Percentiles rank a stretch among this genome's conserved stretches.
phyloP scores from a whole-genome alignment of 2,329 filamentous ascomycete genomes.

The Pestalotiopsis sp. region DNA sequence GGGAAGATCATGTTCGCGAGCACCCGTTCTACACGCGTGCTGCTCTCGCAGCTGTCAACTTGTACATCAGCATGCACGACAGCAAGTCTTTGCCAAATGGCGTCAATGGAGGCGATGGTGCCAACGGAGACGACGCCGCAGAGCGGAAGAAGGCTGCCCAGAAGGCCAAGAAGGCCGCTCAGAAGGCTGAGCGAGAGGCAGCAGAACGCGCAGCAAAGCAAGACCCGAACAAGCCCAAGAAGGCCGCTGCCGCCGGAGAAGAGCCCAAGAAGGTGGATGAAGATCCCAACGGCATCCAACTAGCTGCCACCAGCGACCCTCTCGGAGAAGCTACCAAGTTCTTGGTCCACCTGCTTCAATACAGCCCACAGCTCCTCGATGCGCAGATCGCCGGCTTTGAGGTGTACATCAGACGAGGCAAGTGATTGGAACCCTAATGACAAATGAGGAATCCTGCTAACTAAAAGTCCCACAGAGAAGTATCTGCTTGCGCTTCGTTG shows the following conservation, averaged over 20 bases:
- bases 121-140: slow-evolving; percentile 54
- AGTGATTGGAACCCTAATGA: slow-evolving; percentile 29
- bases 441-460: slow-evolving; percentile 26
- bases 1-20: slow-evolving; percentile 88
- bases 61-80: slow-evolving; percentile 80
- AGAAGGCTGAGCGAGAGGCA: slow-evolving; percentile 73
- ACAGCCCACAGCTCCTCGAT: slow-evolving; percentile 76
- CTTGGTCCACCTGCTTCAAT: slow-evolving; percentile 76
- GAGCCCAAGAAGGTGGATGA: slow-evolving; percentile 85
- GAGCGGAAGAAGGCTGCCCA: slow-evolving; percentile 86
- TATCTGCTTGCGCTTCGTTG: slow-evolving; percentile 85
- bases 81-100: slow-evolving; percentile 67
- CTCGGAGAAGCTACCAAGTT: slow-evolving; percentile 87
- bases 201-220: slow-evolving; percentile 77
- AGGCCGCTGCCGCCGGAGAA: slow-evolving; percentile 44
- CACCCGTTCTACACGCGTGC: slow-evolving; percentile 91
- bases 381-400: slow-evolving; percentile 87
- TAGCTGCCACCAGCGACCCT: slow-evolving; percentile 80
- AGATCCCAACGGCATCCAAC: slow-evolving; percentile 79
- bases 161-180: slow-evolving; percentile 82
- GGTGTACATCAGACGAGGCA: slow-evolving; percentile 82
- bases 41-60: slow-evolving; percentile 75
- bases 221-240: slow-evolving; percentile 77
- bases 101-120: slow-evolving; percentile 51
- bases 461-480: slow-evolving; percentile 60